These are phyloP conservation scores for Alternaria novae-zelandiae DNA, from an alignment of 2,329 filamentous ascomycete genomes.

Conservation along the genomic window DNA sequence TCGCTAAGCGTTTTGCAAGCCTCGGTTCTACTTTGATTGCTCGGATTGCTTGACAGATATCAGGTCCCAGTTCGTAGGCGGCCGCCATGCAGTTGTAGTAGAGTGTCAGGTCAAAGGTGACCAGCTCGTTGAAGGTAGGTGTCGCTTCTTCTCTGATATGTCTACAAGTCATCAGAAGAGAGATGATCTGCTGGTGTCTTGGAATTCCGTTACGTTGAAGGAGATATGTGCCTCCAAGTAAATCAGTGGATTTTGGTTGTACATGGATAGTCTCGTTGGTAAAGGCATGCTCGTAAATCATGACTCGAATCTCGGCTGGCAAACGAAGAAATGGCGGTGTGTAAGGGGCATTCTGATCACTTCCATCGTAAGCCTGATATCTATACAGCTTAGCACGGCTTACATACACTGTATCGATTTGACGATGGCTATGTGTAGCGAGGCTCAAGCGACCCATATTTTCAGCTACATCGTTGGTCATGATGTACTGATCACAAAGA, in stretches of 20 bases:
- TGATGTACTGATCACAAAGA: neutral
- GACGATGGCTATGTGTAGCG: neutral
- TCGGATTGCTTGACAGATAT: neutral
- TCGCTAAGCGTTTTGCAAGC: neutral
- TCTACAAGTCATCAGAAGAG: slow-evolving; percentile 3
- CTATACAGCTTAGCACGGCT: neutral
- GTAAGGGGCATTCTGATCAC: neutral
- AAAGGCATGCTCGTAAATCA: slow-evolving; percentile 11
- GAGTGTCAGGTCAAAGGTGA: slow-evolving; percentile 4
- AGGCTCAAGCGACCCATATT: neutral
- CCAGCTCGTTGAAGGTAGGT: slow-evolving; percentile 1
- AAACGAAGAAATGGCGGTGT: neutral
- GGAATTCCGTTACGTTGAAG: neutral
- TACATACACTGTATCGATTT: neutral
- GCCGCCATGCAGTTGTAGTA: slow-evolving; percentile 5
- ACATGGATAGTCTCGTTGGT: slow-evolving; percentile 2
- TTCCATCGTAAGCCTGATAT: neutral
- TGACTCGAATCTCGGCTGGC: slow-evolving; percentile 7
- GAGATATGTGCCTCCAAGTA: neutral
- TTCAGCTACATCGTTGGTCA: neutral
- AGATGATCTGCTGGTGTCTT: neutral
- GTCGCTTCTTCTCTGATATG: neutral
- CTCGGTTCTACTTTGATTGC: neutral
- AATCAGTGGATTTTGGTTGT: slow-evolving; percentile 1
- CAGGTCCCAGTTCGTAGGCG: slow-evolving; percentile 4